phyloP scores from a whole-genome alignment of 306 rosid species.

The Castanospermum australe region DNA sequence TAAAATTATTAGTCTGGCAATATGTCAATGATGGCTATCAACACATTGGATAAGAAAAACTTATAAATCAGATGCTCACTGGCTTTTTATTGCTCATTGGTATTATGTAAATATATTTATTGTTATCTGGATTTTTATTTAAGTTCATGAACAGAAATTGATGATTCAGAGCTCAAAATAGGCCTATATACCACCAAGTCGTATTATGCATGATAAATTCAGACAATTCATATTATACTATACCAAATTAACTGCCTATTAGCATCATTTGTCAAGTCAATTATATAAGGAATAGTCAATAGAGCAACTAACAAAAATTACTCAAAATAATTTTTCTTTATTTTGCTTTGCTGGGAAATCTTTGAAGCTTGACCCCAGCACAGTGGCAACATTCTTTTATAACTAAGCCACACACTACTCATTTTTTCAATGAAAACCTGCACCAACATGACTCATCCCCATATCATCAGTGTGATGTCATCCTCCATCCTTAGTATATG shows the following conservation, averaged over 20 bases:
- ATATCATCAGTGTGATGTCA: too few species aligned
- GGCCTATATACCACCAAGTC: constrained; percentile 23
- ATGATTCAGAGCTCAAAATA: constrained; percentile 62
- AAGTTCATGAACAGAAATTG: constrained; percentile 51
- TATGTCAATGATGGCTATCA: too few species aligned
- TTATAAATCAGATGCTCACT: too few species aligned
- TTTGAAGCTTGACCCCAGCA: neutral
- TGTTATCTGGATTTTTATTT: too few species aligned
- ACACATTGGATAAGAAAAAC: too few species aligned
- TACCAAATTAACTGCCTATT: neutral
- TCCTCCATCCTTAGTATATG: too few species aligned
- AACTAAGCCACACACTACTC: neutral
- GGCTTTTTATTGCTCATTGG: too few species aligned
- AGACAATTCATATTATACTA: neutral
- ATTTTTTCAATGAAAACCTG: neutral
- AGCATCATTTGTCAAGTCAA: neutral
- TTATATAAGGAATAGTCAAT: neutral
- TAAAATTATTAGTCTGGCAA: too few species aligned
- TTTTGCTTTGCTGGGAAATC: neutral
- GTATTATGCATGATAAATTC: neutral
- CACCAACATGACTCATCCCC: neutral
- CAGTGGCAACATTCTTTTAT: neutral
- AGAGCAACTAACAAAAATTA: neutral
- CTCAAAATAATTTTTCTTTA: neutral
- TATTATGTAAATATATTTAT: too few species aligned